These are phyloP conservation scores for Leishmania mexicana DNA, from an alignment of 208 protist species.

Conservation along the genomic window DNA sequence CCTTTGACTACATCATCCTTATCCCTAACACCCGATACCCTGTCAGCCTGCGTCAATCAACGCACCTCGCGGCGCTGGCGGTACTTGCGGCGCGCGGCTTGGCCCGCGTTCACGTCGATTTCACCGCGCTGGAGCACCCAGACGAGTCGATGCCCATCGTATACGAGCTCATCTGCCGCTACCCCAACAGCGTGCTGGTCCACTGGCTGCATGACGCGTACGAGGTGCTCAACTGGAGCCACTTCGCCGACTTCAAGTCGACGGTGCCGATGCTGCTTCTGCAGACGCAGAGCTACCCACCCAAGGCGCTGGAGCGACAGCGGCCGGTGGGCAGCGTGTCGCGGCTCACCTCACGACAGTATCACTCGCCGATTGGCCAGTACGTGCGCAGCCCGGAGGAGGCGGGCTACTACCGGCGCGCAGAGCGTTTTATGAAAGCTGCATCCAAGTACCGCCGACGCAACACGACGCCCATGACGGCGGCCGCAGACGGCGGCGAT, in stretches of 20 bases:
- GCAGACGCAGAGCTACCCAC: slow-evolving; percentile 67
- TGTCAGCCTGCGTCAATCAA: slow-evolving; percentile 72
- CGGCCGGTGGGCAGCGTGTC: slow-evolving; percentile 27
- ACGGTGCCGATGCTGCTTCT: slow-evolving; percentile 78
- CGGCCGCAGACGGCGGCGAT: neutral
- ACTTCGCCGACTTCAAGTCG: slow-evolving; percentile 68
- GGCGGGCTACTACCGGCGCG: slow-evolving; percentile 33
- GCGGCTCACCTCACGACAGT: slow-evolving; percentile 32
- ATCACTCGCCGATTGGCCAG: slow-evolving; percentile 32
- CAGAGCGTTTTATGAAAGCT: slow-evolving; percentile 17
- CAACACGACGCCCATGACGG: slow-evolving; percentile 16
- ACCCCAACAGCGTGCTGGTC: slow-evolving; percentile 80
- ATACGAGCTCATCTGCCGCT: slow-evolving; percentile 72
- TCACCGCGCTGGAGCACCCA: slow-evolving; percentile 87
- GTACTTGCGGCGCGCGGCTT: slow-evolving; percentile 76
- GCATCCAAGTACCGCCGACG: slow-evolving; percentile 18
- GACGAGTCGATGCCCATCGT: slow-evolving; percentile 87
- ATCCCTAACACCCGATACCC: slow-evolving; percentile 89
- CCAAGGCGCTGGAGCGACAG: slow-evolving; percentile 32
- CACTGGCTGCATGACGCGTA: slow-evolving; percentile 90
- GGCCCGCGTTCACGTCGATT: slow-evolving; percentile 82
- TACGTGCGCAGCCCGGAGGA: slow-evolving; percentile 27
- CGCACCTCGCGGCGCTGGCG: slow-evolving; percentile 83
- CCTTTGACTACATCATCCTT: slow-evolving; percentile 88
- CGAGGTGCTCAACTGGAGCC: slow-evolving; percentile 87